Evolutionary conservation across 73 alveolate species (phyloP).

Genomic region (Paramecium caudatum): DNA sequence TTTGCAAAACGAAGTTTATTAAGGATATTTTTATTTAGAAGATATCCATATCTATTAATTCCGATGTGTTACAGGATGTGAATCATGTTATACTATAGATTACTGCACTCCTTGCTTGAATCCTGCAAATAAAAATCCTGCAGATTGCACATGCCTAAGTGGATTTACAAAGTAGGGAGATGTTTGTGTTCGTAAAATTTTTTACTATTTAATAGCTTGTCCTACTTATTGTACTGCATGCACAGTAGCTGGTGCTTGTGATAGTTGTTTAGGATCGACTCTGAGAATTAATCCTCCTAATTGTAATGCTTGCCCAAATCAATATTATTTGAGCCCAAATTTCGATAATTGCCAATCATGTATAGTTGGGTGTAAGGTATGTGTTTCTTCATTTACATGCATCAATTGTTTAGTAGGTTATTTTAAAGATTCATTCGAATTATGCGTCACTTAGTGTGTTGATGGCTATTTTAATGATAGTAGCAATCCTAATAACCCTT

Average conservation of each 20-base stretch:
- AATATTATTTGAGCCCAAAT: background rate
- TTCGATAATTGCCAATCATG: background rate
- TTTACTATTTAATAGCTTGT: background rate
- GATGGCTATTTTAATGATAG: background rate
- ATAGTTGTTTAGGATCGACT: background rate
- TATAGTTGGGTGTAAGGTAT: background rate
- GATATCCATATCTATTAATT: background rate
- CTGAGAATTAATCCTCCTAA: constrained; percentile 13
- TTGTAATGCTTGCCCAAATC: background rate
- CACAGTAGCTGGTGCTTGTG: background rate
- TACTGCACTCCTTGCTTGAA: background rate
- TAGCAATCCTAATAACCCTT: constrained; percentile 21
- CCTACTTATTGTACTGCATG: constrained; percentile 45
- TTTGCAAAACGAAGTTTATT: background rate
- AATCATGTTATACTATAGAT: background rate
- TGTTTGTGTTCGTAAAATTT: background rate
- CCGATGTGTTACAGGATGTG: constrained; percentile 4
- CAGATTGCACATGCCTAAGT: background rate
- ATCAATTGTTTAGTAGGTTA: background rate
- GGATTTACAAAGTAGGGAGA: background rate
- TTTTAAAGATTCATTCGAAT: background rate
- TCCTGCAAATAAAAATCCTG: constrained; percentile 22
- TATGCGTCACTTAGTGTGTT: constrained; percentile 1
- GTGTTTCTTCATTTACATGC: background rate
- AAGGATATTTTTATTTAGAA: background rate